Conservation (phyloP, 2,329 filamentous ascomycete genomes). For the Aspergillus ochraceoroseus region DNA sequence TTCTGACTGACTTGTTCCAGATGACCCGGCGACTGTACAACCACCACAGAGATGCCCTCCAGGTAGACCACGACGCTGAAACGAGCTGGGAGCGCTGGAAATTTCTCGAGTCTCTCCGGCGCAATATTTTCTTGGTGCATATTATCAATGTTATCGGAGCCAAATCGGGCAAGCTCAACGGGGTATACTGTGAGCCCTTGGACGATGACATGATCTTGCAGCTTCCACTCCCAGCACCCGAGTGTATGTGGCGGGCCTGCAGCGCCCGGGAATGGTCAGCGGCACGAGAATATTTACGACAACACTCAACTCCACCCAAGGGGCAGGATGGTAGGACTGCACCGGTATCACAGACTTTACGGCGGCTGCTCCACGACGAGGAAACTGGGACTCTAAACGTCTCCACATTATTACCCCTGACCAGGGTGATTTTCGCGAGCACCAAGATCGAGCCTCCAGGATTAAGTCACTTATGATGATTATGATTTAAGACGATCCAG, state of each 20-base stretch:
- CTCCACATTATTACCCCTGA: conserved; percentile 14
- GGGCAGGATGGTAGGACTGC: background rate
- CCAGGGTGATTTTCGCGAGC: conserved; percentile 16
- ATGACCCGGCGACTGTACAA: conserved; percentile 15
- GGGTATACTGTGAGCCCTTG: conserved; percentile 16
- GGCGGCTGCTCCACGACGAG: conserved; percentile 9
- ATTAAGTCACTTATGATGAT: too few relatives aligned
- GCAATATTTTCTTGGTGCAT: conserved; percentile 18
- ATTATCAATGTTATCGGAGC: conserved; percentile 15
- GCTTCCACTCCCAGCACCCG: conserved; percentile 16
- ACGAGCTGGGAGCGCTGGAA: conserved; percentile 19
- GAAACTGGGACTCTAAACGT: conserved; percentile 8
- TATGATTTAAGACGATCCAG: too few relatives aligned
- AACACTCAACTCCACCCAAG: background rate
- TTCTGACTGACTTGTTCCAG: too few relatives aligned
- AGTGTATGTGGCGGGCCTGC: conserved; percentile 19
- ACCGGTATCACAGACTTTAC: conserved; percentile 10
- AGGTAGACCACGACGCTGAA: conserved; percentile 13
- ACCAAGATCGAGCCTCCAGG: conserved; percentile 3
- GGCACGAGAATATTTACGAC: conserved; percentile 6
- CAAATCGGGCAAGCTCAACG: conserved; percentile 10
- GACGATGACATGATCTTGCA: conserved; percentile 14
- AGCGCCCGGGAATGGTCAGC: conserved; percentile 17
- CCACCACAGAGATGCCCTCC: conserved; percentile 8
- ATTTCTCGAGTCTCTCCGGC: conserved; percentile 18